Evolutionary conservation across 2,329 filamentous ascomycete genomes (phyloP).

Genomic region (Pseudogymnoascus verrucosus): DNA sequence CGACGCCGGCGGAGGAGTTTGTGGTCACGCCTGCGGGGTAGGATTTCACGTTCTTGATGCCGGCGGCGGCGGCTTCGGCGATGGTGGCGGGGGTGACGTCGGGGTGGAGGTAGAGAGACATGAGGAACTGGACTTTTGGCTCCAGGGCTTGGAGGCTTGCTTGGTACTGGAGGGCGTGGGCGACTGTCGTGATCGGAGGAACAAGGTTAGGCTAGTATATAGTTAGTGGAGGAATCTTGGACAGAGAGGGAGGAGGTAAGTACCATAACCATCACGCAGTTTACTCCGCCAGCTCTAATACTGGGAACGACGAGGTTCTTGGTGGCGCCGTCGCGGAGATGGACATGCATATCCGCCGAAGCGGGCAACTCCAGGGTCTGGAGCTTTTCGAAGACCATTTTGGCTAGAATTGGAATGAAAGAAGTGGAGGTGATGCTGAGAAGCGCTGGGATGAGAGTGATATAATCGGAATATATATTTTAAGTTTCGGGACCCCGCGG

Average conservation of each 20-base stretch:
- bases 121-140: slow-evolving; percentile 58
- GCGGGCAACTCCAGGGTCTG: slow-evolving; percentile 47
- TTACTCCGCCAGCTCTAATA: slow-evolving; percentile 54
- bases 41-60: slow-evolving; percentile 23
- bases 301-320: slow-evolving; percentile 49
- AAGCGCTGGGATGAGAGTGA: not conserved
- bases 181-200: slow-evolving; percentile 54
- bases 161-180: slow-evolving; percentile 59
- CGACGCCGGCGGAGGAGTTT: slow-evolving; percentile 61
- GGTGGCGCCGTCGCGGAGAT: slow-evolving; percentile 60
- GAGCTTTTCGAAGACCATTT: slow-evolving; percentile 20
- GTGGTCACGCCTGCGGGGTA: slow-evolving; percentile 51
- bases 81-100: slow-evolving; percentile 23
- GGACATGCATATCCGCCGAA: slow-evolving; percentile 58
- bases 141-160: slow-evolving; percentile 51
- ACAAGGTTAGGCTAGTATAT: slow-evolving; percentile 51
- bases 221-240: slow-evolving; percentile 11
- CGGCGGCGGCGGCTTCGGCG: slow-evolving; percentile 21
- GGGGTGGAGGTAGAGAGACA: slow-evolving; percentile 48
- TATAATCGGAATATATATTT: not conserved
- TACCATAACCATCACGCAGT: slow-evolving; percentile 51
- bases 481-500: slow-evolving; percentile 2
- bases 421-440: not conserved
- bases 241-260: slow-evolving; percentile 13
- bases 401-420: not conserved